Evolutionary conservation across 2,329 filamentous ascomycete species (phyloP).

Genomic region (Volutella citrinella): DNA sequence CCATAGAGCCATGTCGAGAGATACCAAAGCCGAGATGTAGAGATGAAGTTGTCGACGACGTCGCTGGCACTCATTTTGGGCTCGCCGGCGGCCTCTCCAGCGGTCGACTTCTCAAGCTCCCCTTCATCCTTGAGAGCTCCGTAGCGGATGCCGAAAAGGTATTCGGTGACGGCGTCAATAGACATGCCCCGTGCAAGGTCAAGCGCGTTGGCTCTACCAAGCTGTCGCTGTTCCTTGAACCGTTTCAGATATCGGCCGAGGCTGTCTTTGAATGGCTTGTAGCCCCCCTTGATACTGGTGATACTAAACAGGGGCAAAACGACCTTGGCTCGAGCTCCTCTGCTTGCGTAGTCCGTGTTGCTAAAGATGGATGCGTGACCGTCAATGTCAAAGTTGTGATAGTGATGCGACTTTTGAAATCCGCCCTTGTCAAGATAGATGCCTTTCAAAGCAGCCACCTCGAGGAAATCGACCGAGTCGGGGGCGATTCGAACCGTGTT

Average conservation of each 20-base stretch:
- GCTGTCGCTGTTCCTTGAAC: too few relatives aligned
- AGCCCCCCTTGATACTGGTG: too few relatives aligned
- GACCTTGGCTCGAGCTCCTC: constrained; percentile 45
- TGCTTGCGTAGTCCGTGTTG: constrained; percentile 35
- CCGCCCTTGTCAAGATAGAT: constrained; percentile 52
- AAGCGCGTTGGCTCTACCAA: constrained; percentile 49
- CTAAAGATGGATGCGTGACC: constrained; percentile 54
- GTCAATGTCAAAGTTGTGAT: constrained; percentile 56
- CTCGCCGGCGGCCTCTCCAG: too few relatives aligned
- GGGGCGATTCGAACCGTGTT: constrained; percentile 35
- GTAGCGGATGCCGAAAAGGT: constrained; percentile 51
- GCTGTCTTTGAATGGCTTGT: too few relatives aligned
- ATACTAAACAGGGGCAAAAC: constrained; percentile 48
- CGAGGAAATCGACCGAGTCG: constrained; percentile 38
- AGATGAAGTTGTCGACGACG: too few relatives aligned
- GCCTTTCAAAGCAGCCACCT: constrained; percentile 41
- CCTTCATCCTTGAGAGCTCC: constrained; percentile 9
- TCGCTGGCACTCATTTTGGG: too few relatives aligned
- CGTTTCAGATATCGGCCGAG: too few relatives aligned
- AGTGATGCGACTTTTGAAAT: constrained; percentile 49
- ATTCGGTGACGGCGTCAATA: constrained; percentile 51
- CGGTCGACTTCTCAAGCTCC: too few relatives aligned
- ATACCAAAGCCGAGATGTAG: too few relatives aligned
- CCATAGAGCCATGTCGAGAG: too few relatives aligned
- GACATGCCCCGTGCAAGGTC: constrained; percentile 47